phyloP scores from a whole-genome alignment of 129 eudicot species.

The Oenanthe sinensis region DNA sequence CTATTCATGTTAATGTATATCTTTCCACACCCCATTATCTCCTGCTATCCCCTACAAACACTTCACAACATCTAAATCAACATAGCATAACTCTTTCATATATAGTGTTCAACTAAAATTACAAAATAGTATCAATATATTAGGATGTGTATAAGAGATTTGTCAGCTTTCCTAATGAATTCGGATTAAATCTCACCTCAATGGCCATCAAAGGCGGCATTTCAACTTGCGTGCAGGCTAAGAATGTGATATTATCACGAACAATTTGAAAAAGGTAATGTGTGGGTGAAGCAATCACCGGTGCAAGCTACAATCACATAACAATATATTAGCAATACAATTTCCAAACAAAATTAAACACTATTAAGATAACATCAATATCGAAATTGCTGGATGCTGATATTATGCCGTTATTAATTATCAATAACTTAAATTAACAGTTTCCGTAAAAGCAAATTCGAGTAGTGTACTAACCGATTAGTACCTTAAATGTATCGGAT shows the following conservation, averaged over 20 bases:
- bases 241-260: constrained; percentile 81
- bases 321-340: neutral
- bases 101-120: neutral
- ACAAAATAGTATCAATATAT: neutral
- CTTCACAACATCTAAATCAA: neutral
- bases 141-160: neutral
- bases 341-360: neutral
- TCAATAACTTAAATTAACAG: neutral
- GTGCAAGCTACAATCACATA: constrained; percentile 45
- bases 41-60: neutral
- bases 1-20: neutral
- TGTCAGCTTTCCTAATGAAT: neutral
- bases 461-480: neutral
- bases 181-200: constrained; percentile 49
- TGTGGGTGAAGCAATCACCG: constrained; percentile 91
- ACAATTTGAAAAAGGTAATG: constrained; percentile 89
- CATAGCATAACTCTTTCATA: neutral
- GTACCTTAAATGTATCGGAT: constrained; percentile 76
- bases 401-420: neutral
- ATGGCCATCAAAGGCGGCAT: constrained; percentile 97
- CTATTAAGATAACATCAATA: neutral
- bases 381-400: neutral
- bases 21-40: neutral
- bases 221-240: constrained; percentile 95
- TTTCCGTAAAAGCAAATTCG: neutral